Evolutionary conservation across 805 yeast genomes (phyloP), one percentile per base, ranked within the genome.

Genomic region (Hyphopichia homilentoma): DNA sequence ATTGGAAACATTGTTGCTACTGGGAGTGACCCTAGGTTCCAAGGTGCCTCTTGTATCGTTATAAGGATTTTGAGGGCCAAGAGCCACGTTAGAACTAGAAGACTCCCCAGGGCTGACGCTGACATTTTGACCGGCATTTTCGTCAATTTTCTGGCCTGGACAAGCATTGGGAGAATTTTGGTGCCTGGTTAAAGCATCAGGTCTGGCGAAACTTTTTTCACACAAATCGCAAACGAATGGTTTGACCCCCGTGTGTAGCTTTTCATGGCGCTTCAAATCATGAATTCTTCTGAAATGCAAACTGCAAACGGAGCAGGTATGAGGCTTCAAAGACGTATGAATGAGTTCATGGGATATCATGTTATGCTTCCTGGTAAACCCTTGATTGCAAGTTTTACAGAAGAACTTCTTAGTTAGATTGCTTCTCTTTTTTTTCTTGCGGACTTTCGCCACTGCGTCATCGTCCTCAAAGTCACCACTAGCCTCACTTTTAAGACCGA

Each of bases 161-260:
- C 71, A 67, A 0, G 68, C 72, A 35, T 61, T 57, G 2, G 56
- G 58, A 3, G 62, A 52, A 29, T 81, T 77, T 27, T 65, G 61
- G 49, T 84, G 95, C 39, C 95, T 65, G 3, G 78, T 70, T 17
- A 84, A 63, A 0, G 94, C 88, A 54, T 84, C 95, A 1, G 79
- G 77, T 21, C 95, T 61, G 1, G 90, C 84, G 57, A 84, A 84
- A 25, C 67, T 59, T 28, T 82, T 67, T 11, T 73, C 72, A 58
- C 94, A 84, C 29, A 63, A 61, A 13, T 58, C 59, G 52, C 94
- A 84, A 25, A 51, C 57, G 50, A 61, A 79, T 1, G 90, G 89
- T 50, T 74, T 79, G 42, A 77, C 86, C 15, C 90, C 90, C 0
- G 87, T 74, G 49, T 84, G 95, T 21, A 81, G 65, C 54, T 81